phyloP scores from a whole-genome alignment of 1,284 basidiomycete genomes.

The Rhodotorula sp. region DNA sequence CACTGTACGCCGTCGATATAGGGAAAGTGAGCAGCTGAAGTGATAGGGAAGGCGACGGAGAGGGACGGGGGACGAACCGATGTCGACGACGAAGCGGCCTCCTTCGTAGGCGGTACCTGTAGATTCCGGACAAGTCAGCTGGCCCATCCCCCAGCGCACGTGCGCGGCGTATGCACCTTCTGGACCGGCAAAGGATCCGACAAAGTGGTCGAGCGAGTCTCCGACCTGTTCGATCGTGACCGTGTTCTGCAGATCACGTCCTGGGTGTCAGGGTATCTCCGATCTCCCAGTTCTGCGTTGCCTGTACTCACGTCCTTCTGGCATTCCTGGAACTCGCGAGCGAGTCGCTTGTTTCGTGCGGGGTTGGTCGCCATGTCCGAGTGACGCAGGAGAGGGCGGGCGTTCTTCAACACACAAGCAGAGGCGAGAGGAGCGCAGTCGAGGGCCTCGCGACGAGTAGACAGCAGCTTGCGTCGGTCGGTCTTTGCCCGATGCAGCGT shows the following conservation, averaged over 20 bases:
- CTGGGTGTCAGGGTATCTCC: no score
- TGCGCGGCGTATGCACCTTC: slow-evolving; percentile 51
- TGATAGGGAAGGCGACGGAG: not conserved
- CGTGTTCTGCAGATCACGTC: slow-evolving; percentile 2
- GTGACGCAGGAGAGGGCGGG: not conserved
- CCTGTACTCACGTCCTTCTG: slow-evolving; percentile 14
- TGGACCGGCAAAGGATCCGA: slow-evolving; percentile 86
- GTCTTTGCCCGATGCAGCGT: no score
- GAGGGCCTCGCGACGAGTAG: no score
- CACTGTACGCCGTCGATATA: not conserved
- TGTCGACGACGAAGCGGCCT: slow-evolving; percentile 80
- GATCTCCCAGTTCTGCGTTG: not conserved
- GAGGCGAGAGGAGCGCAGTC: no score
- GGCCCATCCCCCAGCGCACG: slow-evolving; percentile 15
- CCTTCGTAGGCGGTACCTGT: slow-evolving; percentile 87
- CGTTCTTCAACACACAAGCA: no score
- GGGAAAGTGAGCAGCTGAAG: no score
- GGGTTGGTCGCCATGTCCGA: not conserved
- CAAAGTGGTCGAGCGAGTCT: slow-evolving; percentile 82
- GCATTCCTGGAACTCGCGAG: slow-evolving; percentile 27
- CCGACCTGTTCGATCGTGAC: slow-evolving; percentile 30
- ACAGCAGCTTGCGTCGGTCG: no score
- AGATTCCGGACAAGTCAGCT: slow-evolving; percentile 43
- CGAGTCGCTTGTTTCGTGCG: slow-evolving; percentile 25
- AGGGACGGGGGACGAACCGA: not conserved